Evolutionary conservation across 2,329 filamentous ascomycete genomes (phyloP).

Genomic region (Pyrenochaeta sp.): DNA sequence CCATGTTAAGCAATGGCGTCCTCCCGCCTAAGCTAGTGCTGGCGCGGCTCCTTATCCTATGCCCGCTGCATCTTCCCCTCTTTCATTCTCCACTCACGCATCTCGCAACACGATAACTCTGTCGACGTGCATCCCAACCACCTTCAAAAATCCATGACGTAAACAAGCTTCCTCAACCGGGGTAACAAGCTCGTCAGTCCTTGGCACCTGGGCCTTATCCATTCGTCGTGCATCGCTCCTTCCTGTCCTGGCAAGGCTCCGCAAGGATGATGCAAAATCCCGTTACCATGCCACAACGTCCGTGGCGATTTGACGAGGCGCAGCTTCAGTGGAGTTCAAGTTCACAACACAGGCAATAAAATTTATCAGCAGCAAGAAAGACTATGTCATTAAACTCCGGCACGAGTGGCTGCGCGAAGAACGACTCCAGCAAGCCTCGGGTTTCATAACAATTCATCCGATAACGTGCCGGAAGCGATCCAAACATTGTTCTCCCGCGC

Average conservation of each 20-base stretch:
- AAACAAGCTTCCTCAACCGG: constrained; percentile 22
- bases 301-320: not conserved
- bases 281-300: not conserved
- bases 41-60: not conserved
- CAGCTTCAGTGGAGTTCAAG: not conserved
- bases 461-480: constrained; percentile 10
- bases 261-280: not conserved
- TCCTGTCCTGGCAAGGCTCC: constrained; percentile 17
- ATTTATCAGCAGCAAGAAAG: not conserved
- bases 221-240: constrained; percentile 20
- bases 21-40: too few relatives aligned
- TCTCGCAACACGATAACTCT: not conserved
- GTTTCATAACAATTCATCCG: not conserved
- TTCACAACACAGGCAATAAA: not conserved
- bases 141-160: constrained; percentile 25
- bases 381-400: not conserved
- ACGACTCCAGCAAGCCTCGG: not conserved
- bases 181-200: constrained; percentile 18
- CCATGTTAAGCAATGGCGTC: too few relatives aligned
- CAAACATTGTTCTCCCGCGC: constrained; percentile 12
- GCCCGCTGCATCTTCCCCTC: constrained; percentile 7
- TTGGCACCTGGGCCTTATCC: constrained; percentile 19
- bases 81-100: constrained; percentile 5
- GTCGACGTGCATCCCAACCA: not conserved
- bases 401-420: not conserved